phyloP scores from a whole-genome alignment of 2,329 filamentous ascomycete genomes.

The Apiospora hydei region DNA sequence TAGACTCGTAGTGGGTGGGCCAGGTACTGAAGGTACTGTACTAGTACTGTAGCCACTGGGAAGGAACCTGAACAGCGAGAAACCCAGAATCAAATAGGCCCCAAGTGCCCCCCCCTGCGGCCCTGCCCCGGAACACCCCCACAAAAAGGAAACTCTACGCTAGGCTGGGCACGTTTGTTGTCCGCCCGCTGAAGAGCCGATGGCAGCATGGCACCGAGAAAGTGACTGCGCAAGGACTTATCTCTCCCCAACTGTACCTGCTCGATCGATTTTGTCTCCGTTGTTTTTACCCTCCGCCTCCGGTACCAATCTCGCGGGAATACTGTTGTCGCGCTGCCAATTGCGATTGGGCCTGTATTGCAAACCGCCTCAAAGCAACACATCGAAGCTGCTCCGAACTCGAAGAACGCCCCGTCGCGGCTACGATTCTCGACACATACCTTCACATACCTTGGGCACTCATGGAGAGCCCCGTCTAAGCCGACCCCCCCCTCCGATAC shows the following conservation, averaged over 20 bases:
- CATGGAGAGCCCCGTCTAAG: conserved; percentile 33
- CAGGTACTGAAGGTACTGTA: neutral
- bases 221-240: neutral
- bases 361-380: neutral
- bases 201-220: neutral
- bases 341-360: neutral
- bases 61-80: neutral
- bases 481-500: conserved; percentile 26
- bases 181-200: conserved; percentile 19
- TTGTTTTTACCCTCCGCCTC: neutral
- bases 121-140: conserved; percentile 19
- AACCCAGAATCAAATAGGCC: conserved; percentile 17
- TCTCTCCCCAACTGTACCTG: neutral
- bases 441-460: neutral
- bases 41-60: neutral
- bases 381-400: neutral
- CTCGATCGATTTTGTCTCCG: neutral
- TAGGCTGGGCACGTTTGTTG: conserved; percentile 9
- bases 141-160: neutral
- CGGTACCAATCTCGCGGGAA: conserved; percentile 7
- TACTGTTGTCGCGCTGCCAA: neutral
- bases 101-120: no score
- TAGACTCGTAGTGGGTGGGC: neutral
- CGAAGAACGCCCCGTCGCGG: neutral
- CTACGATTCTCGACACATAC: conserved; percentile 25